Percentiles rank a stretch among this genome's conserved stretches.
phyloP scores from a whole-genome alignment of 345 rosid species.

The Raphanus raphanistrum region DNA sequence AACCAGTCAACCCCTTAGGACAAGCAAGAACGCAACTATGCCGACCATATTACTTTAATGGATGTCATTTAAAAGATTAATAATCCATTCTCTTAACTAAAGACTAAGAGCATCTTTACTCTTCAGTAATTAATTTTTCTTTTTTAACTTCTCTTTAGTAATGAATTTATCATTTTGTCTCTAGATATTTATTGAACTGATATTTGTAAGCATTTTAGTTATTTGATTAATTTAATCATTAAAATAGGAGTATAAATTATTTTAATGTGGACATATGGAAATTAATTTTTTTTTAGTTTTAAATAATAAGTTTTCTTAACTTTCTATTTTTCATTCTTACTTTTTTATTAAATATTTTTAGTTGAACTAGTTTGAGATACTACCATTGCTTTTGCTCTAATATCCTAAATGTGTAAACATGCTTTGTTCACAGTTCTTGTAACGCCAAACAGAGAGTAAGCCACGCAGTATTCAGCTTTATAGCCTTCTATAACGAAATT shows the following conservation, averaged over 20 bases:
- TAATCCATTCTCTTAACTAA: background rate
- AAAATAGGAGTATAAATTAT: too few species aligned
- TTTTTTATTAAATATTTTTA: background rate
- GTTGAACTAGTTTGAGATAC: too few species aligned
- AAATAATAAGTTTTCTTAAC: background rate
- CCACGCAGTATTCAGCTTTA: constrained; percentile 11
- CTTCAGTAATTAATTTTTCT: too few species aligned
- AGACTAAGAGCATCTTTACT: background rate
- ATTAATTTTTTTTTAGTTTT: background rate
- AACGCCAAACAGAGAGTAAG: constrained; percentile 7
- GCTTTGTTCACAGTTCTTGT: constrained; percentile 14
- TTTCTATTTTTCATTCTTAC: background rate
- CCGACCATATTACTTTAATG: background rate
- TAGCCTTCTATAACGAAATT: background rate
- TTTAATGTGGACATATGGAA: too few species aligned
- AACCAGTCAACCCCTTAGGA: too few species aligned
- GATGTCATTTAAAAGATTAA: background rate
- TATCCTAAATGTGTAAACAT: background rate
- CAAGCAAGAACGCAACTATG: background rate
- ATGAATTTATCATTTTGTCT: too few species aligned
- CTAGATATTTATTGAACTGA: background rate
- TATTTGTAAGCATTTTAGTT: background rate
- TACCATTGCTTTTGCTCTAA: background rate
- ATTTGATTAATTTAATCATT: too few species aligned
- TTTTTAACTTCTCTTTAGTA: too few species aligned